A percentile compares a stretch with the other conserved stretches of the same genome.
Evolutionary conservation across 345 rosid genomes (phyloP).

Genomic region (Arabidopsis arenosa): DNA sequence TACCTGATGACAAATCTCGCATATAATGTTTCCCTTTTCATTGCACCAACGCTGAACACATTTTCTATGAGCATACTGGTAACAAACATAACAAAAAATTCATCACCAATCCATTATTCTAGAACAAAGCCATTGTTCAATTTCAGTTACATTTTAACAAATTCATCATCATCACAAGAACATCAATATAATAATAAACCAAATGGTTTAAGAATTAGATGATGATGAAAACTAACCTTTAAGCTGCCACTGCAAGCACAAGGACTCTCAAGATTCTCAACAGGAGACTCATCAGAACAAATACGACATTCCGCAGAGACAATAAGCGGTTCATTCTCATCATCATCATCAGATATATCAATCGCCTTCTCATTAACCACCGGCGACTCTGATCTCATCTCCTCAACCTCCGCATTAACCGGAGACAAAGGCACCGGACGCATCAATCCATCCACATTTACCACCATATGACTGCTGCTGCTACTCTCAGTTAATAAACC

Average conservation of each 20-base stretch:
- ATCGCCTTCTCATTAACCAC: constrained; percentile 38
- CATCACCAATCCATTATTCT: background rate
- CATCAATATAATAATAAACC: background rate
- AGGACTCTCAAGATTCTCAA: constrained; percentile 76
- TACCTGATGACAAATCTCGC: constrained; percentile 98
- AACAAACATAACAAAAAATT: background rate
- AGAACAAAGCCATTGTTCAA: background rate
- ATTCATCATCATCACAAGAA: background rate
- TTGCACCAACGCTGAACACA: constrained; percentile 98
- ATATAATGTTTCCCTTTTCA: constrained; percentile 82
- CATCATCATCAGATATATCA: constrained; percentile 38
- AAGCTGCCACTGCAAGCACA: constrained; percentile 91
- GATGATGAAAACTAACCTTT: constrained; percentile 55
- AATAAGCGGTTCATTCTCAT: constrained; percentile 69
- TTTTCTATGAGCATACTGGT: constrained; percentile 85
- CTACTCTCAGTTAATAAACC: constrained; percentile 31
- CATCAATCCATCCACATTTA: constrained; percentile 63
- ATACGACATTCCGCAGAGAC: constrained; percentile 82
- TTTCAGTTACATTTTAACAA: constrained; percentile 6
- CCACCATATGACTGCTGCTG: constrained; percentile 65
- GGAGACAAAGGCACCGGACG: constrained; percentile 44
- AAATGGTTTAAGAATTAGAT: background rate
- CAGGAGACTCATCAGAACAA: constrained; percentile 88
- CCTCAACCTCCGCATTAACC: constrained; percentile 42
- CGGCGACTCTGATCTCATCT: constrained; percentile 28